These are phyloP conservation scores for Aspergillus glaucus DNA, from an alignment of 2,329 filamentous ascomycete species.

Conservation along the genomic window DNA sequence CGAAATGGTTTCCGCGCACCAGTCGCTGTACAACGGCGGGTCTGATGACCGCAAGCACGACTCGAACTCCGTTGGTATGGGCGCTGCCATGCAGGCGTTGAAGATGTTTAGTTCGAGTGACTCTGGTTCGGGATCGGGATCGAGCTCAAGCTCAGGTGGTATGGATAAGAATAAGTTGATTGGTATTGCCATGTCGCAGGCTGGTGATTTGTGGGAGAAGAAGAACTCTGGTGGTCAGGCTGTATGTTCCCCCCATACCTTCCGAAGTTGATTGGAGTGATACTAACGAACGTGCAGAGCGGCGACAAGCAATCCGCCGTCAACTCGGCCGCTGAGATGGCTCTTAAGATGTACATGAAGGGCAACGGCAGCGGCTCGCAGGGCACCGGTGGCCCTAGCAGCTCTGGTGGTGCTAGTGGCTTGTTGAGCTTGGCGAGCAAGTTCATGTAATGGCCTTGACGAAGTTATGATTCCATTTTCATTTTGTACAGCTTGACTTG, in stretches of 20 bases:
- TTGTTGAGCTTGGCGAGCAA: conserved; percentile 56
- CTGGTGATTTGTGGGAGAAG: conserved; percentile 67
- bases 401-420: conserved; percentile 22
- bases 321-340: conserved; percentile 74
- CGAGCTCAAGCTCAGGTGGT: conserved; percentile 29
- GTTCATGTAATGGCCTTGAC: conserved; percentile 40
- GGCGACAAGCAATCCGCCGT: conserved; percentile 76
- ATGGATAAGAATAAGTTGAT: conserved; percentile 72
- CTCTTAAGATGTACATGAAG: conserved; percentile 88
- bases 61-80: conserved; percentile 35
- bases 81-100: conserved; percentile 53
- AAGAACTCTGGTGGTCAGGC: conserved; percentile 52
- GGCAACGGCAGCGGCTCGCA: conserved; percentile 53
- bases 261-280: not conserved
- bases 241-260: conserved; percentile 29
- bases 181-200: conserved; percentile 80
- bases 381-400: conserved; percentile 39
- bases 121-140: conserved; percentile 4
- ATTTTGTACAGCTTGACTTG: not conserved
- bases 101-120: conserved; percentile 66
- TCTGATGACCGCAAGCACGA: conserved; percentile 37
- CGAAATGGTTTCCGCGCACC: conserved; percentile 66
- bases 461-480: not conserved
- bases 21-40: conserved; percentile 61
- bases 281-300: conserved; percentile 24